Evolutionary conservation across 2,329 filamentous ascomycete species (phyloP).

Genomic region (Daldinia eschscholtzii): DNA sequence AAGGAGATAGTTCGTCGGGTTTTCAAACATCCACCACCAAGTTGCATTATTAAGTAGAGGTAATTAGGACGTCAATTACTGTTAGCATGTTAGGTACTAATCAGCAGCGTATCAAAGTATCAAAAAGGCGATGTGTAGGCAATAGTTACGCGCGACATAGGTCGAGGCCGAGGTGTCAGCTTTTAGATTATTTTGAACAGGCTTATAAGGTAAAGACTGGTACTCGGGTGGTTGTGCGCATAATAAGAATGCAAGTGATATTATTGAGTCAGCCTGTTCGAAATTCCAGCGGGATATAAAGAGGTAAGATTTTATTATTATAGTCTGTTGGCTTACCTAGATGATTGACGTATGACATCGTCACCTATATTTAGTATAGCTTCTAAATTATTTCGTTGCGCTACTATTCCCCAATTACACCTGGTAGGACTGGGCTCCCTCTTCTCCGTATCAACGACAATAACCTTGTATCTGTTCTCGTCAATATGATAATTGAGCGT

Average conservation of each 20-base stretch:
- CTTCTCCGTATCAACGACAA: not conserved
- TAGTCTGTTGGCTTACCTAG: not conserved
- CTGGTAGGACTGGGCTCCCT: not conserved
- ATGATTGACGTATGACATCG: not conserved
- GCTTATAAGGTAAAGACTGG: constrained; percentile 10
- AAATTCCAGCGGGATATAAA: not conserved
- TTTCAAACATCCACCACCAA: not conserved
- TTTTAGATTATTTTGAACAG: constrained; percentile 8
- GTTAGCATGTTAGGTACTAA: constrained; percentile 14
- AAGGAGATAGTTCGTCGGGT: not conserved
- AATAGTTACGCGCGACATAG: constrained; percentile 8
- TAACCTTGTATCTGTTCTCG: not conserved
- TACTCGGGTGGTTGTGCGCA: constrained; percentile 9
- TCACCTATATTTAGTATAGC: constrained; percentile 7
- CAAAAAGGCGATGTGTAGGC: not conserved
- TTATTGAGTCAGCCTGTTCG: constrained; percentile 5
- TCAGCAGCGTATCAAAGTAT: constrained; percentile 3
- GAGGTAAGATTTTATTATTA: not conserved
- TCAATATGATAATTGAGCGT: not conserved
- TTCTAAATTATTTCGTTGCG: not conserved
- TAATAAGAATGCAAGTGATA: constrained; percentile 22
- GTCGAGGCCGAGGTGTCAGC: constrained; percentile 10
- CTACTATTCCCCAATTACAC: not conserved
- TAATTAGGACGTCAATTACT: constrained; percentile 3
- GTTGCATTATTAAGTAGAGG: constrained; percentile 16